Conservation (phyloP, 2,329 filamentous ascomycete species). For the Aspergillus persii region DNA sequence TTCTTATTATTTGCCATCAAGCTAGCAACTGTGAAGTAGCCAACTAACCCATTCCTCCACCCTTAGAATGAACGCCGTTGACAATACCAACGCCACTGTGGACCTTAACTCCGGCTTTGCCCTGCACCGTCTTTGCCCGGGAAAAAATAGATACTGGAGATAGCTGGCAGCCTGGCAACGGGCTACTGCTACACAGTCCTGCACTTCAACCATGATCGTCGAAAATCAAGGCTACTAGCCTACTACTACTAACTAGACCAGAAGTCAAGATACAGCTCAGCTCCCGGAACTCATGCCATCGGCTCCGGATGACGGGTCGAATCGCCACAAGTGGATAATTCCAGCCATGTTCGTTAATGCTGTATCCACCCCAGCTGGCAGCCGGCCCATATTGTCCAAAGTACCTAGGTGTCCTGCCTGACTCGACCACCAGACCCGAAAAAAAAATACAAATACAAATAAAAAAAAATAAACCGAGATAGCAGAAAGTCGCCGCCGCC, state of each 20-base stretch:
- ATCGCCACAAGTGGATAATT: not conserved
- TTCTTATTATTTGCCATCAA: not conserved
- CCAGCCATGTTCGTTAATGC: not conserved
- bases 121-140: not conserved
- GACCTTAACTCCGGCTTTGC: not conserved
- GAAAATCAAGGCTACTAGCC: not conserved
- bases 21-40: not conserved
- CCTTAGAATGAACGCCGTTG: not conserved
- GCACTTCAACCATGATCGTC: not conserved
- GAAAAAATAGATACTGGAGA: not conserved
- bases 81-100: not conserved
- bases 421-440: not conserved
- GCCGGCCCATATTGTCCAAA: not conserved
- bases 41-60: not conserved
- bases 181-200: not conserved
- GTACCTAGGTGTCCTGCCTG: not conserved
- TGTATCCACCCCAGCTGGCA: not conserved
- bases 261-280: not conserved
- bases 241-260: not conserved
- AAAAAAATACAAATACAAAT: not conserved
- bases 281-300: not conserved
- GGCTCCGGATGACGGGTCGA: not conserved
- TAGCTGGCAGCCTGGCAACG: not conserved
- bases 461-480: not conserved
- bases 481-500: not conserved